These are phyloP conservation scores for Mycosphaerella sp. DNA, from an alignment of 2,329 filamentous ascomycete genomes.

Conservation along the genomic window DNA sequence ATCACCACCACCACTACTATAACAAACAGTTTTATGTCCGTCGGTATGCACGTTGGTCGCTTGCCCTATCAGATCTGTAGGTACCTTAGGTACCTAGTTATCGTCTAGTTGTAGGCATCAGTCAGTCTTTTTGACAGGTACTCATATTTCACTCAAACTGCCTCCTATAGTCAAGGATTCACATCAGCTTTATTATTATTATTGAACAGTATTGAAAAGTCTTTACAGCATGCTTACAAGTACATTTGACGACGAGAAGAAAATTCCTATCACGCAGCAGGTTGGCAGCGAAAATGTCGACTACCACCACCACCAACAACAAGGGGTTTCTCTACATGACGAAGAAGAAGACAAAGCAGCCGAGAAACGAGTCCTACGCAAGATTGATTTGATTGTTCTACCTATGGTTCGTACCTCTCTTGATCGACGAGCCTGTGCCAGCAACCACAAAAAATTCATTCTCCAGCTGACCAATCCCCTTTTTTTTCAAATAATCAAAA, in stretches of 20 bases:
- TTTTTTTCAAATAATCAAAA: too few species aligned
- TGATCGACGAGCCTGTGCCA: too few species aligned
- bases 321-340: not conserved
- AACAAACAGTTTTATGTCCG: not conserved
- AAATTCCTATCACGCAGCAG: not conserved
- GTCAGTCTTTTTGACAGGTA: not conserved
- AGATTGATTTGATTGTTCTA: slow-evolving; percentile 18
- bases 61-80: slow-evolving; percentile 6
- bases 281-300: slow-evolving; percentile 6
- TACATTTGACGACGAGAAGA: slow-evolving; percentile 8
- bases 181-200: not conserved
- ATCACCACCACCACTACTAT: too few species aligned
- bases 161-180: too few species aligned
- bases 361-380: slow-evolving; percentile 16
- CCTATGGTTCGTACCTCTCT: slow-evolving; percentile 12
- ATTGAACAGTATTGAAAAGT: not conserved
- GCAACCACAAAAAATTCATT: too few species aligned
- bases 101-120: not conserved
- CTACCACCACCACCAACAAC: slow-evolving; percentile 2
- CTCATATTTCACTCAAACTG: too few species aligned
- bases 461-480: not conserved
- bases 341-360: not conserved
- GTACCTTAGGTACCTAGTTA: too few species aligned
- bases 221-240: not conserved
- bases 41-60: not conserved